Evolutionary conservation across 305 asterid species (phyloP).

Genomic region (Plantago rigida): DNA sequence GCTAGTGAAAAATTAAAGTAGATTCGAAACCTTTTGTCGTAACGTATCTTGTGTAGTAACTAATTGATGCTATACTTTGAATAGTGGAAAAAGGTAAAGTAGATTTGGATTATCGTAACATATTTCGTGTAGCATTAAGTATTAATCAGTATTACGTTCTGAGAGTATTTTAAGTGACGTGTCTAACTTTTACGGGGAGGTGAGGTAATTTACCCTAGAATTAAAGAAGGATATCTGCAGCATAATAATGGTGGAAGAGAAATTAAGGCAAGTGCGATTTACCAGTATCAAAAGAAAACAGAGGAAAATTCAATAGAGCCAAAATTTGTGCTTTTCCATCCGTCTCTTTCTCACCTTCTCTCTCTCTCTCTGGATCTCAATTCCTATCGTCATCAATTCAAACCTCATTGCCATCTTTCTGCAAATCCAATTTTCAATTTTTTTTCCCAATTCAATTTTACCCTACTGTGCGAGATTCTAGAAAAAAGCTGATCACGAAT

Average conservation of each 20-base stretch:
- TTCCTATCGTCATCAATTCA: background rate
- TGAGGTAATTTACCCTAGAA: too few relatives aligned
- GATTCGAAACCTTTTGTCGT: too few relatives aligned
- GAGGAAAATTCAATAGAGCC: constrained; percentile 20
- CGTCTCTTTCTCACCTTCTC: constrained; percentile 26
- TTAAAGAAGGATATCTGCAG: too few relatives aligned
- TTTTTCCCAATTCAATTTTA: constrained; percentile 14
- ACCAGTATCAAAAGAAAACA: background rate
- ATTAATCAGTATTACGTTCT: too few relatives aligned
- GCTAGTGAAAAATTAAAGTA: too few relatives aligned
- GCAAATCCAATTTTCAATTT: background rate
- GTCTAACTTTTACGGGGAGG: too few relatives aligned
- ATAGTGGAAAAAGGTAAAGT: too few relatives aligned
- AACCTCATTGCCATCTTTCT: background rate
- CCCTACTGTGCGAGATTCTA: background rate
- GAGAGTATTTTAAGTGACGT: too few relatives aligned
- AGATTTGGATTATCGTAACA: too few relatives aligned
- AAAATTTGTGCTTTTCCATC: constrained; percentile 34
- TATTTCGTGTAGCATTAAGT: too few relatives aligned
- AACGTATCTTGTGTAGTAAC: too few relatives aligned
- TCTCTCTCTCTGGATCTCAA: constrained; percentile 18
- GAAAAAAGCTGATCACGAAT: constrained; percentile 7
- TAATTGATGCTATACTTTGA: too few relatives aligned
- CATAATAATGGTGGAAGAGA: background rate
- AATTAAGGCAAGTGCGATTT: background rate